phyloP scores from a whole-genome alignment of 306 rosid species.

The Quercus gilva region DNA sequence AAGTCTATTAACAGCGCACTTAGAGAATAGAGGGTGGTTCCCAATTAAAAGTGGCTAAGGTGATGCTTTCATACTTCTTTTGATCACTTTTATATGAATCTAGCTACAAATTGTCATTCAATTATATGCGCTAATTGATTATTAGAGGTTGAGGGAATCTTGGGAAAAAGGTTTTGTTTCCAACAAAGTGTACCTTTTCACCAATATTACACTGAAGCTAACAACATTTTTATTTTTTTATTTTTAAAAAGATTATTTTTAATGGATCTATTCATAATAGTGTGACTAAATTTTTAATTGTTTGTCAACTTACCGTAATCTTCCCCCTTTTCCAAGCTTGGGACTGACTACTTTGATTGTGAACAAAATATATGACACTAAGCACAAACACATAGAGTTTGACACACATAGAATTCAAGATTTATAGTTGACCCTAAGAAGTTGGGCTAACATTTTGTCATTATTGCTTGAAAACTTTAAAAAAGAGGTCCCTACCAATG shows the following conservation, averaged over 20 bases:
- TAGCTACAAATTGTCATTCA: background rate
- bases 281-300: too few species aligned
- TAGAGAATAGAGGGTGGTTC: background rate
- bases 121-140: constrained; percentile 5
- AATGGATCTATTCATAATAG: too few species aligned
- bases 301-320: too few species aligned
- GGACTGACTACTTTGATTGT: too few species aligned
- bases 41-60: background rate
- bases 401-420: too few species aligned
- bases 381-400: too few species aligned
- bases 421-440: too few species aligned
- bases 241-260: too few species aligned
- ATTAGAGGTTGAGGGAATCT: constrained; percentile 11
- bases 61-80: background rate
- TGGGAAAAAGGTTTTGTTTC: background rate
- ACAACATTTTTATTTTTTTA: too few species aligned
- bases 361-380: too few species aligned
- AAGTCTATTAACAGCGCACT: background rate
- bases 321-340: too few species aligned
- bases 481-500: background rate
- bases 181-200: background rate
- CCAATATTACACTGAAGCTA: background rate
- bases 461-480: background rate
- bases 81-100: background rate
- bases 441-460: too few species aligned